Percentiles rank a stretch among this genome's conserved stretches.
Evolutionary conservation across 176 grass and related monocot genomes (phyloP).

Genomic region (Bromus sterilis): DNA sequence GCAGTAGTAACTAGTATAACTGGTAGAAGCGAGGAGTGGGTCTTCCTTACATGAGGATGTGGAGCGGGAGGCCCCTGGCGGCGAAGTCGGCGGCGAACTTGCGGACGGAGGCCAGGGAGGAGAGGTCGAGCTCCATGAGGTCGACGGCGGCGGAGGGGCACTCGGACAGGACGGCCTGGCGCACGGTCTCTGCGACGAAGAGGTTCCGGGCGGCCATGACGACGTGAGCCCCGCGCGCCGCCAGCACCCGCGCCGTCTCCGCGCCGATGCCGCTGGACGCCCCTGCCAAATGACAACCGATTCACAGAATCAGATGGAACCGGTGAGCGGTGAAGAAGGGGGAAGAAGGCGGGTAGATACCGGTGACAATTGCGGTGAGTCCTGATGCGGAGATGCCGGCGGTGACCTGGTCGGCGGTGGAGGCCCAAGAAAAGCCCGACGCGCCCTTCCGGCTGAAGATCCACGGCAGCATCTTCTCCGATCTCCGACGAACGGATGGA

Average conservation of each 20-base stretch:
- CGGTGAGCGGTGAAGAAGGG: not conserved
- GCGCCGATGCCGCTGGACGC: slow-evolving; percentile 86
- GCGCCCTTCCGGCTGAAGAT: not conserved
- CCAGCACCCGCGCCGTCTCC: slow-evolving; percentile 70
- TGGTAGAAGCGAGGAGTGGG: not conserved
- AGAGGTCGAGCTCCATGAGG: slow-evolving; percentile 77
- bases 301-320: not conserved
- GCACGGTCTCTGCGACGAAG: slow-evolving; percentile 31
- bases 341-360: not conserved
- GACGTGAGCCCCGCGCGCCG: slow-evolving; percentile 66
- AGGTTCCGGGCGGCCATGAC: slow-evolving; percentile 64
- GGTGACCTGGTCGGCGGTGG: not conserved
- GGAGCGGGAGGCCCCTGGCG: slow-evolving; percentile 47
- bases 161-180: slow-evolving; percentile 36
- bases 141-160: slow-evolving; percentile 42
- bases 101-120: slow-evolving; percentile 67
- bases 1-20: not conserved
- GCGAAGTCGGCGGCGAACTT: slow-evolving; percentile 62
- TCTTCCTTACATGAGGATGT: slow-evolving; percentile 61
- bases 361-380: not conserved
- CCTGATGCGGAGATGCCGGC: not conserved
- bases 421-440: not conserved
- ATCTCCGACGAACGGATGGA: too few relatives aligned
- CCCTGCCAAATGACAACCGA: slow-evolving; percentile 2
- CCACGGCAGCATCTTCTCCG: not conserved